Percentiles rank a stretch among this genome's conserved stretches.
phyloP scores from a whole-genome alignment of 345 rosid species.

The Mercurialis annua region DNA sequence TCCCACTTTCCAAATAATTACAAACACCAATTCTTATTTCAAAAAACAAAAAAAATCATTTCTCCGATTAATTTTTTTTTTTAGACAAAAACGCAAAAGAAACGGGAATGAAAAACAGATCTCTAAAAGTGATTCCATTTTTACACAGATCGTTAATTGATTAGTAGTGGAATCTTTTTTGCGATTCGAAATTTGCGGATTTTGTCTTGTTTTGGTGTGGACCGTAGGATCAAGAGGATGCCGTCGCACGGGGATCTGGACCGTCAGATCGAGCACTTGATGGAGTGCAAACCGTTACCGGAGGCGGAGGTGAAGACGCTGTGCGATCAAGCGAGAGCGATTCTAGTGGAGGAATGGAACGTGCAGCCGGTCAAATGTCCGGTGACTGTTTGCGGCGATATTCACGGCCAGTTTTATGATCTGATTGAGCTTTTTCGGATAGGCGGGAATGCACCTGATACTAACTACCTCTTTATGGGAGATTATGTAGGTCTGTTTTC shows the following conservation, averaged over 20 bases:
- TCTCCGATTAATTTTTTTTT: neutral
- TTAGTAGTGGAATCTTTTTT: neutral
- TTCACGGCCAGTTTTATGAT: constrained; percentile 98
- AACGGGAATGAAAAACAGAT: constrained; percentile 36
- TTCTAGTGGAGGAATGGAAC: constrained; percentile 98
- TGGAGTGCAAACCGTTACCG: constrained; percentile 90
- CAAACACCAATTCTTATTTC: neutral
- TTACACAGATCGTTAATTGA: constrained; percentile 7
- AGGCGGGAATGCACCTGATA: constrained; percentile 95
- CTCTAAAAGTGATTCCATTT: constrained; percentile 27
- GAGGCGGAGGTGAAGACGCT: constrained; percentile 89
- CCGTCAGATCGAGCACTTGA: constrained; percentile 94
- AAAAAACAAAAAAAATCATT: neutral
- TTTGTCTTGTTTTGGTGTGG: no score
- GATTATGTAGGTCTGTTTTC: constrained; percentile 85
- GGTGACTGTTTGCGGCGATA: constrained; percentile 98
- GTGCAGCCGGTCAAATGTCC: constrained; percentile 99
- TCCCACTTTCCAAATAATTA: neutral
- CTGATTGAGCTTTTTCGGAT: constrained; percentile 91
- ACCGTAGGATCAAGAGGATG: constrained; percentile 38
- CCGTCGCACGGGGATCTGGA: constrained; percentile 94
- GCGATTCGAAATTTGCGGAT: neutral
- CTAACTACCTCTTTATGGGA: constrained; percentile 98
- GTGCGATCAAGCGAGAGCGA: constrained; percentile 94
- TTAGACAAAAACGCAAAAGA: neutral